Base-by-base conservation (phyloP, 202 grass and related monocot genomes). In the Elaeis oleifera region DNA sequence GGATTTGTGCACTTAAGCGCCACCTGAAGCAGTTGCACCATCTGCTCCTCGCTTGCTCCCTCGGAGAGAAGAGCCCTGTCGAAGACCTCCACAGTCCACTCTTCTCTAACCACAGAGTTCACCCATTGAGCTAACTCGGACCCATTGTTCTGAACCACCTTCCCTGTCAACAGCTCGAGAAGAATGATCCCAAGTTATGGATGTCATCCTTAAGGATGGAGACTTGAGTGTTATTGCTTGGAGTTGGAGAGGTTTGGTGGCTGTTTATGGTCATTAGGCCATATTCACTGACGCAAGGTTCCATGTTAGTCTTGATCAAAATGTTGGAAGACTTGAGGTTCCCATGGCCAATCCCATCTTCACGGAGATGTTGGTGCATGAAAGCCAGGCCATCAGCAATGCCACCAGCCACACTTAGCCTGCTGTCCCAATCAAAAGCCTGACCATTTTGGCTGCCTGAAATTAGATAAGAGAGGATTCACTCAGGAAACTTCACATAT, bases 31-130 rank as follows among this genome's bases (percentile, higher is more conserved):
- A 85, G 44, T 23, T 59, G 68, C 28, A 90, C 75, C 86, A 85
- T 74, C 64, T 81, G 70, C 36, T 39, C 65, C 28, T 74, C 61
- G 23, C 39, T 51, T 4, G 56, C 68, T 14, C 61, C 71, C 50
- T 51, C 72, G 24, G 80, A 59, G 71, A 85, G 54, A 63, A 89
- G 67, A n/a, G 20, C 51, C 59, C 79, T 79, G 72, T 90, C 75
- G 68, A 90, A 82, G 54, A 90, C 78, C 72, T 90, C 86, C 50
- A 76, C 81, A 0, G 86, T 90, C 86, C 86, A 90, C 81, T 90
- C 86, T 73, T 85, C 81, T 17, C 76, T 68, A 53, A 90, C 68
- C 68, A 85, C 78, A 16, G 75, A 79, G 18, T 80, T 74, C 64
- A 90, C 86, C 86, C 86, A 90, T 29, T 60, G 49, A 27, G 86